Base-by-base conservation (phyloP, 257 asterid genomes). In the Capsicum chinense region DNA sequence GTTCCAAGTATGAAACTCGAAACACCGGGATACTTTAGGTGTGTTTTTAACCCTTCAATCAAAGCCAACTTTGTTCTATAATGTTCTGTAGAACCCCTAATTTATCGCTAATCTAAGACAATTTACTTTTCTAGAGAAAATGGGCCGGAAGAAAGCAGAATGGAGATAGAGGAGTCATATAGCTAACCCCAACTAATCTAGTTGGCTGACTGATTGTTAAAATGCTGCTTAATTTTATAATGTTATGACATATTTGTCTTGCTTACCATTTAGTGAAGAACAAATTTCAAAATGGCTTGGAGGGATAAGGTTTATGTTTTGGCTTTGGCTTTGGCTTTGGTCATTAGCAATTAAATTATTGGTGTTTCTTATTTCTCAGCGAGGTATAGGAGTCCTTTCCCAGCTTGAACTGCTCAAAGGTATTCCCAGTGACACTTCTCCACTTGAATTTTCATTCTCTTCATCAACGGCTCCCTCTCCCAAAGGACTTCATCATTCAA, bases 361-460 rank as follows among this genome's bases (percentile, higher is more conserved):
- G 78, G 26, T 7, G 64, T 26, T 76, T 9, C 50, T 76, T 76
- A 26, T 47, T 79, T 88, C 82, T 88, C 92, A 91, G 97, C 92
- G 92, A n/a, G 71, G 85, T 56, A 79, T 90, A 84, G 86, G 83
- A 83, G 90, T 92, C 83, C 88, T 92, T 79, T 89, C 94, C 60
- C 95, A 90, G 83, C 94, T 92, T 71, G 97, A 92, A 59, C 71
- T 79, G 35, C 91, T 92, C 79, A 87, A 86, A 92, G 92, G 98
- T 93, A 84, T 83, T 87, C 59, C 17, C 48, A 52, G 15, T 76
- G 63, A 26, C 52, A 21, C 59, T 71, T 52, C 15, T 60, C 68
- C 5, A 11, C 69, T 73, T 62, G 84, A 42, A 79, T 21, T 10
- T 85, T 44, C 82, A 79, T 81, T 68, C 60, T 56, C 56, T 57